Evolutionary conservation across 2,329 filamentous ascomycete genomes (phyloP).

Genomic region (Colletotrichum noveboracense): DNA sequence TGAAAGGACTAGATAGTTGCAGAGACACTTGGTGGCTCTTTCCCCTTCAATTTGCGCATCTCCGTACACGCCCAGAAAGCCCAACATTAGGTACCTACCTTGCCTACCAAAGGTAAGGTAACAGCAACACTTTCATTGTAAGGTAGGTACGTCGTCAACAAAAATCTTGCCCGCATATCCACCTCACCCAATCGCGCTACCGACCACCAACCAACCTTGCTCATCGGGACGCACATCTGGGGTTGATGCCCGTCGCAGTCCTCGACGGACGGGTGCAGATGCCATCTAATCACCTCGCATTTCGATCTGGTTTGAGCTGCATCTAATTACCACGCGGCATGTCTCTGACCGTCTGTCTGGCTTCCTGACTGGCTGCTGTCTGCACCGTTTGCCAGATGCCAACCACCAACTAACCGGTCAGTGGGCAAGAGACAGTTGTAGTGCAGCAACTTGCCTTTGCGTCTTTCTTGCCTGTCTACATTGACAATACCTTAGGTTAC

Average conservation of each 20-base stretch:
- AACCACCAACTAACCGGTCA: not conserved
- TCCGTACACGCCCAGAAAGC: not conserved
- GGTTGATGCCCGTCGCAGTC: not conserved
- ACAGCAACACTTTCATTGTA: not conserved
- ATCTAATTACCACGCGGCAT: not conserved
- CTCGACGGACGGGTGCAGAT: slow-evolving; percentile 11
- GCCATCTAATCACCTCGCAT: slow-evolving; percentile 19
- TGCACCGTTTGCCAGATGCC: not conserved
- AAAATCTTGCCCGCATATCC: not conserved
- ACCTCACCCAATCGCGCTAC: not conserved
- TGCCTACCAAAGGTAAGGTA: not conserved
- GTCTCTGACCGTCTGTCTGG: not conserved
- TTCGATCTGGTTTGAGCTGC: not conserved
- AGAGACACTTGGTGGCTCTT: not conserved
- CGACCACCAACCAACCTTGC: not conserved
- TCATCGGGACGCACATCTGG: slow-evolving; percentile 4
- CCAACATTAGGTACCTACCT: not conserved
- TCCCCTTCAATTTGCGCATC: not conserved
- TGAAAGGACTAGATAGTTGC: not conserved
- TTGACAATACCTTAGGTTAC: not conserved
- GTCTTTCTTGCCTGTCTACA: not conserved
- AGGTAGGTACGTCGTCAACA: not conserved
- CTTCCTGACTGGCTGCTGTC: not conserved
- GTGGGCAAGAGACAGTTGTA: not conserved
- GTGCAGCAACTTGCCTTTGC: not conserved